phyloP scores from a whole-genome alignment of 352 stramenopile genomes.

The Pilasporangium apinafurcum region DNA sequence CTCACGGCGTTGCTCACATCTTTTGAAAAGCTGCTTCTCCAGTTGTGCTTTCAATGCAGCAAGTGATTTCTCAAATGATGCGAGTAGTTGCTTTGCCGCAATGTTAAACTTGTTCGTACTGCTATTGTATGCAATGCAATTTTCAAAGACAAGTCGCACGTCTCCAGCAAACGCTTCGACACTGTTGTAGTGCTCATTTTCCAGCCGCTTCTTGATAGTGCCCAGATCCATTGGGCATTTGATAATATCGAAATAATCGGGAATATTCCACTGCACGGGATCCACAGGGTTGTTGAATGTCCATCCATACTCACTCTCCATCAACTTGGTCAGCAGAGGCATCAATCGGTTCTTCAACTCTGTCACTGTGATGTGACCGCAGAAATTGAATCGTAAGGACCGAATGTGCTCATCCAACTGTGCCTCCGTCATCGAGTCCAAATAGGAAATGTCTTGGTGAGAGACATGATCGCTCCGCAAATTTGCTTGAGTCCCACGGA shows the following conservation, averaged over 20 bases:
- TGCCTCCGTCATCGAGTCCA: slow-evolving; percentile 82
- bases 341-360: slow-evolving; percentile 81
- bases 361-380: slow-evolving; percentile 72
- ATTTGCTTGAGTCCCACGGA: slow-evolving; percentile 58
- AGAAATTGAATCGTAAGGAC: slow-evolving; percentile 87
- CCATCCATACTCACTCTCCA: slow-evolving; percentile 87
- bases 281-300: slow-evolving; percentile 95
- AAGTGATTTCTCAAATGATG: slow-evolving; percentile 69
- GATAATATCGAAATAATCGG: slow-evolving; percentile 90
- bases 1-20: slow-evolving; percentile 72
- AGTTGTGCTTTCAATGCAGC: slow-evolving; percentile 64
- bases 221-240: slow-evolving; percentile 98
- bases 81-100: slow-evolving; percentile 72
- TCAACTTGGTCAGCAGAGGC: slow-evolving; percentile 80
- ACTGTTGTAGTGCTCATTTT: slow-evolving; percentile 93
- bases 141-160: slow-evolving; percentile 87
- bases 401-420: slow-evolving; percentile 87
- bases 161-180: slow-evolving; percentile 83
- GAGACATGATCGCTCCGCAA: slow-evolving; percentile 49
- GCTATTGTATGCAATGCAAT: slow-evolving; percentile 88
- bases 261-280: slow-evolving; percentile 90
- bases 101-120: slow-evolving; percentile 88
- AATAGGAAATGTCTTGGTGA: slow-evolving; percentile 84
- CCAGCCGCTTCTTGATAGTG: slow-evolving; percentile 96
- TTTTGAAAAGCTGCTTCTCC: slow-evolving; percentile 83